Evolutionary conservation across 306 rosid species (phyloP), one percentile per base, ranked within the genome.

Genomic region (Pueraria montana): DNA sequence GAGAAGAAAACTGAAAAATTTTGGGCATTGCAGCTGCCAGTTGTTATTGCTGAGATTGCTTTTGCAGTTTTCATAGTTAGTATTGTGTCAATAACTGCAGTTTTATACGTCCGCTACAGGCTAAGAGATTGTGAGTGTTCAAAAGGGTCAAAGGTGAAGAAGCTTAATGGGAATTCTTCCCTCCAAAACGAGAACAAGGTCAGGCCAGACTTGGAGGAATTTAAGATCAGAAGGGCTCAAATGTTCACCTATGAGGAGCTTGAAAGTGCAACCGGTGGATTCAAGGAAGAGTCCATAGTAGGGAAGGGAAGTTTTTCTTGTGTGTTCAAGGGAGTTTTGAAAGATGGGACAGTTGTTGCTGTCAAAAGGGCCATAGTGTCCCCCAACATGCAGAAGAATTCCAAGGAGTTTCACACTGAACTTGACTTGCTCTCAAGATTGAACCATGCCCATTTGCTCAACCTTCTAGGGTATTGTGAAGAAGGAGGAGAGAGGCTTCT

Each of bases 261-360:
- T 21, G 94, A 92, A 83, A 85, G 83, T 45, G 97, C 97, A 34
- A 94, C 97, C 0, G 59, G 76, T 6, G 93, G 98, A 45, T 94
- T 94, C 84, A 88, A 89, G 84, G 94, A 92, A 67, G 97, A 92
- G 74, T 88, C 94, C 20, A 70, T 94, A 16, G 96, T 93, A 11
- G 99, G 99, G 4, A 93, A 92, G 82, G 99, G 99, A 82, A 96
- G 99, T 68, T 96, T 94, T 76, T 94, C 98, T 0, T 90, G 91
- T 83, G 98, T 94, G 66, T 92, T 94, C 52, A 82, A 93, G 72
- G 98, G 98, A 17, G 88, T 89, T 80, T 76, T 94, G 65, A 91
- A 91, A 83, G 97, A 94, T 26, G 96, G 93, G 12, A 94, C 97
- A 5, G 91, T 90, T 45, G 97, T 92, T 23, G 98, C 98, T 2